Evolutionary conservation across 2,329 filamentous ascomycete species (phyloP).

Genomic region (Leptographium radiaticola): DNA sequence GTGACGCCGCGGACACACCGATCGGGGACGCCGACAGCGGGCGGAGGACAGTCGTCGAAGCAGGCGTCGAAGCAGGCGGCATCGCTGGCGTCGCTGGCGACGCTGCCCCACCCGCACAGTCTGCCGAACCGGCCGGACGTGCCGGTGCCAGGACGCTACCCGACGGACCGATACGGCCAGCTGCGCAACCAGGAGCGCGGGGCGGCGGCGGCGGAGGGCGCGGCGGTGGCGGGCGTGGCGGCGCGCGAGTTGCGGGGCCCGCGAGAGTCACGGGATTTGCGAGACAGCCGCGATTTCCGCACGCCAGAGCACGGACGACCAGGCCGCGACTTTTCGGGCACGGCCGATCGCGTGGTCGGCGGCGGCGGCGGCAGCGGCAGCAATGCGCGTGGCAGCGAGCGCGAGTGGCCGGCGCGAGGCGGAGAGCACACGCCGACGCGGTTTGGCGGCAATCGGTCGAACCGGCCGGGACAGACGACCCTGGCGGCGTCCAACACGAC

Average conservation of each 20-base stretch:
- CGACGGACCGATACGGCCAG: conserved; percentile 15
- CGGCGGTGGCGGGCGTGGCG: neutral
- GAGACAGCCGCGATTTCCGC: conserved; percentile 23
- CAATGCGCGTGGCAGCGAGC: conserved; percentile 22
- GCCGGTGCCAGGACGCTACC: conserved; percentile 10
- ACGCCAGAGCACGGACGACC: conserved; percentile 26
- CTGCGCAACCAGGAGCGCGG: conserved; percentile 11
- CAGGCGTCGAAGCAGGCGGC: conserved; percentile 17
- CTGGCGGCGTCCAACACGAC: neutral
- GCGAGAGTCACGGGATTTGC: conserved; percentile 19
- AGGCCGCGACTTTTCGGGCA: conserved; percentile 22
- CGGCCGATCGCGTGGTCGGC: conserved; percentile 1
- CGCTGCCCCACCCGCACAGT: conserved; percentile 15
- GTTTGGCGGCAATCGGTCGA: conserved; percentile 10
- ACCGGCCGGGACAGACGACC: neutral
- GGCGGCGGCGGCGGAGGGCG: neutral
- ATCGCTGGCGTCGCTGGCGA: conserved; percentile 18
- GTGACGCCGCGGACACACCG: conserved; percentile 15
- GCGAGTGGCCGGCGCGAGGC: conserved; percentile 24
- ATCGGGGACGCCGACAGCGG: conserved; percentile 10
- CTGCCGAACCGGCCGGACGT: conserved; percentile 19
- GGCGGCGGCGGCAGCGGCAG: conserved; percentile 23
- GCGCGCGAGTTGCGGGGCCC: conserved; percentile 22
- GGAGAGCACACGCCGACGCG: conserved; percentile 13
- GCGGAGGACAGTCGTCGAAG: neutral